These are phyloP conservation scores for Ogataea zsoltii DNA, from an alignment of 805 yeast species.

Conservation along the genomic window DNA sequence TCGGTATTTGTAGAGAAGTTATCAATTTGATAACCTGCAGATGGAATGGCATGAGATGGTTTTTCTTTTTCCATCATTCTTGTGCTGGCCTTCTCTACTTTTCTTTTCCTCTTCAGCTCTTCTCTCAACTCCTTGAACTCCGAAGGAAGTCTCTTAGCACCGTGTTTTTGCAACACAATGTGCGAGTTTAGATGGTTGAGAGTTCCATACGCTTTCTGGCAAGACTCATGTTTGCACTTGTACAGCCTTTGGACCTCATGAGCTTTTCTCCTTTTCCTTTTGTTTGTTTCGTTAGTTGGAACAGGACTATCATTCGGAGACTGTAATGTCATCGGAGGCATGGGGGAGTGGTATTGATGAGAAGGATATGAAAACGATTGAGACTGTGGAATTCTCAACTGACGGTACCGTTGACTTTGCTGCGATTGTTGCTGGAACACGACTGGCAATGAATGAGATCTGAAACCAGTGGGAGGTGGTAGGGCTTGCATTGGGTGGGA, in stretches of 20 bases:
- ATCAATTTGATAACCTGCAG: conserved; percentile 5
- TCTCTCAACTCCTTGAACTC: conserved; percentile 54
- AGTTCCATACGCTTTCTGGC: conserved; percentile 59
- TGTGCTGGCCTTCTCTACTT: conserved; percentile 21
- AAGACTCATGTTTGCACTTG: conserved; percentile 46
- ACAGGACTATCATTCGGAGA: conserved; percentile 7
- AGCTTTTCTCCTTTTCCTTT: conserved; percentile 54
- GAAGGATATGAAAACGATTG: conserved; percentile 9
- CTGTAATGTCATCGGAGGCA: background rate
- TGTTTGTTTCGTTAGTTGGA: conserved; percentile 21
- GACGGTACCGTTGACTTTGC: background rate
- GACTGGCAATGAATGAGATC: conserved; percentile 13
- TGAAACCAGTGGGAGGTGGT: conserved; percentile 11
- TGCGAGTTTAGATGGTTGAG: conserved; percentile 61
- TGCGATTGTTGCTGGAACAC: conserved; percentile 7
- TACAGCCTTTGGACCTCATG: conserved; percentile 58
- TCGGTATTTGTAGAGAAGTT: conserved; percentile 1
- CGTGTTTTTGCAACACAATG: conserved; percentile 53
- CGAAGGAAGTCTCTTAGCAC: conserved; percentile 52
- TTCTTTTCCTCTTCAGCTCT: conserved; percentile 36
- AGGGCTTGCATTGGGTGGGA: conserved; percentile 8
- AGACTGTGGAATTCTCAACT: conserved; percentile 5
- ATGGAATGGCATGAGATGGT: conserved; percentile 5
- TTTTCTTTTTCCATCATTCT: conserved; percentile 17
- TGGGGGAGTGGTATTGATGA: conserved; percentile 3